Conservation (phyloP, 192 early-diverging fungal genomes). For the Linnemannia exigua region DNA sequence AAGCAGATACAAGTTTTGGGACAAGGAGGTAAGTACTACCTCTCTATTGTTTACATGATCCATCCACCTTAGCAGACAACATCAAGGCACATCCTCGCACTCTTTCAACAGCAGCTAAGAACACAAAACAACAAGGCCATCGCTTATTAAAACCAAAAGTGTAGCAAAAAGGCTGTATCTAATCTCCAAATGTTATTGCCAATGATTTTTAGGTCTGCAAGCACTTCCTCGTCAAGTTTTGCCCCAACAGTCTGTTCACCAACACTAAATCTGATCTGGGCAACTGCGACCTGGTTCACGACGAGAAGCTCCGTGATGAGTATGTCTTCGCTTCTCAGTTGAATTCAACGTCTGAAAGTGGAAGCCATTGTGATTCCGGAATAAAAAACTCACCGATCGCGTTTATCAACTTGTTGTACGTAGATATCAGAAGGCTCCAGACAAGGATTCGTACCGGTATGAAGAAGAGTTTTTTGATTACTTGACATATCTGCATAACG, state of each 20-base stretch:
- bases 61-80: not conserved
- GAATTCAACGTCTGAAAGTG: not conserved
- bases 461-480: slow-evolving; percentile 81
- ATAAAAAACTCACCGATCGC: not conserved
- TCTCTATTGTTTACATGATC: not conserved
- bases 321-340: slow-evolving; percentile 13
- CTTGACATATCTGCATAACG: slow-evolving; percentile 72
- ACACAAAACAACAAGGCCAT: not conserved
- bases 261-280: slow-evolving; percentile 91
- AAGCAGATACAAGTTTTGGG: slow-evolving; percentile 52
- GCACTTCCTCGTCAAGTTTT: slow-evolving; percentile 85
- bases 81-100: not conserved
- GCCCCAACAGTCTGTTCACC: slow-evolving; percentile 85
- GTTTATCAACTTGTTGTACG: not conserved
- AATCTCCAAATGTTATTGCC: no score
- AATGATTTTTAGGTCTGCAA: slow-evolving; percentile 72
- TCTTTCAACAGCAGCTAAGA: not conserved
- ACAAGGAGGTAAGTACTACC: slow-evolving; percentile 39
- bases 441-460: slow-evolving; percentile 78
- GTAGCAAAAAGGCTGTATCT: not conserved
- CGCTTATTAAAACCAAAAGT: not conserved
- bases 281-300: slow-evolving; percentile 84
- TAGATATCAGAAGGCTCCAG: slow-evolving; percentile 74
- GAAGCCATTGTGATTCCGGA: not conserved
- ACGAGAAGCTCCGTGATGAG: slow-evolving; percentile 80